Evolutionary conservation across 106 monocot species (phyloP), one percentile per base, ranked within the genome.

Genomic region (Alisma plantagoaquatica): DNA sequence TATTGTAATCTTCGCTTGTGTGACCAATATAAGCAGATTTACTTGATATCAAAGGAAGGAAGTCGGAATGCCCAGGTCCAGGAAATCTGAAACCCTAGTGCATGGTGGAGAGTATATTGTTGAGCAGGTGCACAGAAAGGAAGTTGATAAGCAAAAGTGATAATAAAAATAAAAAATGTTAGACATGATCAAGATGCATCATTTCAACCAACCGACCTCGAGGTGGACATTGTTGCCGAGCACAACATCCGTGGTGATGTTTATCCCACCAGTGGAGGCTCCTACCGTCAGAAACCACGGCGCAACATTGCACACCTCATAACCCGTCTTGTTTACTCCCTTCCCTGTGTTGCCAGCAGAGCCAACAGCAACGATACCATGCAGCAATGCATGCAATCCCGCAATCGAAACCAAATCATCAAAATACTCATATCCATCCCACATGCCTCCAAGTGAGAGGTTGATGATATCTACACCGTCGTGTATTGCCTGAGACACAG

Each of bases 261-360:
- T 24, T 6, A 82, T 75, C 63, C 82, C 82, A 10, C 82, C 76
- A 56, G 73, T 82, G 62, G 81, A 82, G 3, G 87, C 87, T 2
- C 41, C 87, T 21, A 88, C 87, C 3, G 87, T 82, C 33, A 88
- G 71, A 54, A 82, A 63, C 87, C 87, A 88, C 23, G 87, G 87
- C 17, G 78, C 87, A 21, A 82, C 45, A 56, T 88, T 88, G n/a
- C n/a, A n/a, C n/a, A n/a, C n/a, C n/a, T n/a, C n/a, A n/a, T n/a
- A n/a, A 5, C 21, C 1, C 28, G 23, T 16, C 9, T 5, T 52
- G 28, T 16, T 12, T n/a, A 10, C 2, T 2, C 2, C 28, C 4
- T 26, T 26, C 10, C 51, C 51, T 3, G 3, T 4, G 17, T 52
- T 52, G 51, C 51, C 51, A 10, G 8, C 51, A 4, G 51, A 26